Evolutionary conservation across 208 protist genomes (phyloP).

Genomic region (Leishmania gerbilli): DNA sequence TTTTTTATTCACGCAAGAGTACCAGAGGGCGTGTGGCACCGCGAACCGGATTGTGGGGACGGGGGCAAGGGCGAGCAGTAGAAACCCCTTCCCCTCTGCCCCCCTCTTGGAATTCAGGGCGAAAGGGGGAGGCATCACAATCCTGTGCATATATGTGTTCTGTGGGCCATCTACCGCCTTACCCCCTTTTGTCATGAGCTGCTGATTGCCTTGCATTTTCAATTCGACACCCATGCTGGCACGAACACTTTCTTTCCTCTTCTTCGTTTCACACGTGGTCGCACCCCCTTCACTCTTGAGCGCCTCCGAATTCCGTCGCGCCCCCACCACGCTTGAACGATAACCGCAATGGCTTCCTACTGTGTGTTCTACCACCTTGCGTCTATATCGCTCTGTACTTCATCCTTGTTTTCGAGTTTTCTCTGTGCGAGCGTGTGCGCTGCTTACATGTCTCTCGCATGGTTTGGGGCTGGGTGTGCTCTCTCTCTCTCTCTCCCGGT

Average conservation of each 20-base stretch:
- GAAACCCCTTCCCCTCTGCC: background rate
- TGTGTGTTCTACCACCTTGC: background rate
- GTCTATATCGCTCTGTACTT: background rate
- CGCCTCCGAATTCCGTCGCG: background rate
- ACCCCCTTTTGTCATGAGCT: background rate
- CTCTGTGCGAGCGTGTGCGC: background rate
- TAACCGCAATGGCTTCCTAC: background rate
- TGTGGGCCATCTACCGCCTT: background rate
- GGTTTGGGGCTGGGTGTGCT: background rate
- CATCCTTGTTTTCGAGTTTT: background rate
- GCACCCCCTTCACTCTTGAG: background rate
- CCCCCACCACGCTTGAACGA: background rate
- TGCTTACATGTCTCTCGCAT: conserved; percentile 1
- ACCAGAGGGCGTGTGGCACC: background rate
- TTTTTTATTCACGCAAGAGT: background rate
- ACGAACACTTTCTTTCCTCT: background rate
- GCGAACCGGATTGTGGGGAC: background rate
- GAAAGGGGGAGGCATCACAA: background rate
- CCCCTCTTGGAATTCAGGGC: background rate
- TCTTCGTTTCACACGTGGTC: background rate
- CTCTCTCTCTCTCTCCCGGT: conserved; percentile 1
- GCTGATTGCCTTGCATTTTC: background rate
- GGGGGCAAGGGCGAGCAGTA: background rate
- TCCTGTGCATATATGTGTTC: background rate
- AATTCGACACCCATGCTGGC: background rate